phyloP scores from a whole-genome alignment of 2,329 filamentous ascomycete genomes.

The Fusarium sp. region DNA sequence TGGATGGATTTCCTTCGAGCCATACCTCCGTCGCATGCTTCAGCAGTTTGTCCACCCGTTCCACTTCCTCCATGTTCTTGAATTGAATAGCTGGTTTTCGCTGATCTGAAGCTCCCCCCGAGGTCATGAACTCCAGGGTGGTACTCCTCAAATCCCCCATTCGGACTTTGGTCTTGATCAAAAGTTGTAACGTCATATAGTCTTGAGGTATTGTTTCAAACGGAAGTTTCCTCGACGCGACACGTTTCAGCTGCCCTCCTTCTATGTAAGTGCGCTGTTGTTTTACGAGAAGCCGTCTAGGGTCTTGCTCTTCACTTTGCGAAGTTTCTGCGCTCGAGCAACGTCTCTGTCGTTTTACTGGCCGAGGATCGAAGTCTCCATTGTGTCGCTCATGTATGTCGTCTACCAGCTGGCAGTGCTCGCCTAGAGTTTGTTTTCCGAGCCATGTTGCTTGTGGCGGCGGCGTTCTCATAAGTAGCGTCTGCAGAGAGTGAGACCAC shows the following conservation, averaged over 20 bases:
- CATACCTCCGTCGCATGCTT: conserved; percentile 36
- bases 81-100: conserved; percentile 33
- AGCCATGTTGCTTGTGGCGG: conserved; percentile 11
- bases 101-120: conserved; percentile 8
- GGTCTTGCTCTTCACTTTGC: conserved; percentile 18
- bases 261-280: conserved; percentile 27
- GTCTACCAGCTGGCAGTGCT: background rate
- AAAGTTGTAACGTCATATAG: conserved; percentile 29
- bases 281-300: conserved; percentile 35
- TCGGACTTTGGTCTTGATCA: conserved; percentile 9
- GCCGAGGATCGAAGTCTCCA: background rate
- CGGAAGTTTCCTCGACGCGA: conserved; percentile 38
- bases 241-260: conserved; percentile 32
- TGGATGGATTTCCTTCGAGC: conserved; percentile 18
- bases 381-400: background rate
- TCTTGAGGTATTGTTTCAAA: conserved; percentile 41
- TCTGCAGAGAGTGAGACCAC: conserved; percentile 33
- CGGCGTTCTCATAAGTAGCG: conserved; percentile 33
- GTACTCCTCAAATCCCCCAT: conserved; percentile 17
- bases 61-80: conserved; percentile 39
- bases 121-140: conserved; percentile 14
- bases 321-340: conserved; percentile 12
- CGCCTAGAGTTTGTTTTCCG: background rate
- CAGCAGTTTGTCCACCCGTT: conserved; percentile 35
- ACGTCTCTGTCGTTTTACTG: conserved; percentile 17